phyloP scores from a whole-genome alignment of 2,329 filamentous ascomycete species.

The Chaetomium sp. region DNA sequence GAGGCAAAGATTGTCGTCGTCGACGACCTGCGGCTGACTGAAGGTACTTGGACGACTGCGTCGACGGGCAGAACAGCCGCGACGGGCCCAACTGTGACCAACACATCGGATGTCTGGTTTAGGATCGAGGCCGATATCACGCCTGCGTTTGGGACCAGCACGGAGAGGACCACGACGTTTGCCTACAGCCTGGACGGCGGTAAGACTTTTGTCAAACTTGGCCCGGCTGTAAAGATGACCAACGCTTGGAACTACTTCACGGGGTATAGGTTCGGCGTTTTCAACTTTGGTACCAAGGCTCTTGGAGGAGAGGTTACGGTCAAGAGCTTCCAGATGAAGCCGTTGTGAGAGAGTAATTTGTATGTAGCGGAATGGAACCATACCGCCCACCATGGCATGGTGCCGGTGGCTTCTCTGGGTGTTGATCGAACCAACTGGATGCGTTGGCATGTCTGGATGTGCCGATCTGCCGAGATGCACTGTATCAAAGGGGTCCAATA shows the following conservation, averaged over 20 bases:
- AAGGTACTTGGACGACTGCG: slow-evolving; percentile 39
- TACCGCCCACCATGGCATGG: too few species aligned
- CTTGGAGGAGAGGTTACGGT: slow-evolving; percentile 44
- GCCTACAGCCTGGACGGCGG: slow-evolving; percentile 52
- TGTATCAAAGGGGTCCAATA: not conserved
- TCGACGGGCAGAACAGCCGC: slow-evolving; percentile 38
- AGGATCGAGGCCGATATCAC: slow-evolving; percentile 43
- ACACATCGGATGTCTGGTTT: slow-evolving; percentile 41
- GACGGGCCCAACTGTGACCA: slow-evolving; percentile 25
- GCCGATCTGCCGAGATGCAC: not conserved
- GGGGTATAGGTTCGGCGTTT: slow-evolving; percentile 53
- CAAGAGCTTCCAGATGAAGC: slow-evolving; percentile 31
- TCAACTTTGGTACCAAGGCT: slow-evolving; percentile 51
- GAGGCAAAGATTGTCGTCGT: slow-evolving; percentile 38
- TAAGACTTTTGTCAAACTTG: slow-evolving; percentile 41
- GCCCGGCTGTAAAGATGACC: slow-evolving; percentile 41
- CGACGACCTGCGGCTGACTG: slow-evolving; percentile 38
- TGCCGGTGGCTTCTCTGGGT: too few species aligned
- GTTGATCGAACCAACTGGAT: not conserved
- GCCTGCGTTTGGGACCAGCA: slow-evolving; percentile 36
- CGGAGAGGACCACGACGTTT: slow-evolving; percentile 40
- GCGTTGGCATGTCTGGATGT: not conserved
- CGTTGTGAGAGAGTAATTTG: not conserved
- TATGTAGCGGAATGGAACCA: not conserved
- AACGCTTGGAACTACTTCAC: slow-evolving; percentile 52